Percentiles rank a stretch among this genome's conserved stretches.
These are phyloP conservation scores for Calocybe gangraenosa DNA, from an alignment of 768 basidiomycete genomes.

Conservation along the genomic window DNA sequence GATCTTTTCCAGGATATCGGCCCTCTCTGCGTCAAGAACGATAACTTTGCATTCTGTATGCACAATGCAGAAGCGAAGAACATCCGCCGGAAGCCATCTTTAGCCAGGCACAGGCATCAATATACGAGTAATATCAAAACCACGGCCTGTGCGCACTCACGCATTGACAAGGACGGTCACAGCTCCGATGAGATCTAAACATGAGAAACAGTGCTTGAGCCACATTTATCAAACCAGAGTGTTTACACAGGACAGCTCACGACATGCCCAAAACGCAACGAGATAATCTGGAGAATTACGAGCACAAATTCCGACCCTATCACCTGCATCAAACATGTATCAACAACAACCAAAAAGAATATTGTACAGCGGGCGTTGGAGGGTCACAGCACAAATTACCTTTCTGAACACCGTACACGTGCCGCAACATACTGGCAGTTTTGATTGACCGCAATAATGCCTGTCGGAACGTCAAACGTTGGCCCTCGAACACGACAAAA, in stretches of 20 bases:
- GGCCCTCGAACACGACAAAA: slow-evolving; percentile 47
- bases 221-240: not conserved
- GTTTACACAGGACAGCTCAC: slow-evolving; percentile 20
- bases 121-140: not conserved
- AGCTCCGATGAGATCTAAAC: slow-evolving; percentile 41
- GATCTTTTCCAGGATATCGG: slow-evolving; percentile 29
- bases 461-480: slow-evolving; percentile 39
- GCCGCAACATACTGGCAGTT: slow-evolving; percentile 30
- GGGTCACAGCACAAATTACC: no score
- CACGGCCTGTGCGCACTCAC: slow-evolving; percentile 19
- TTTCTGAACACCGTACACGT: slow-evolving; percentile 46
- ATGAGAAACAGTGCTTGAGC: not conserved
- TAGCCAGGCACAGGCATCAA: not conserved
- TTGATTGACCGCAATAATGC: slow-evolving; percentile 31
- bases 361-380: no score
- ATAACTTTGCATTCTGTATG: slow-evolving; percentile 38
- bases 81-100: slow-evolving; percentile 37
- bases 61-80: slow-evolving; percentile 39
- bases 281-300: slow-evolving; percentile 46
- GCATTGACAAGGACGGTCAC: slow-evolving; percentile 46
- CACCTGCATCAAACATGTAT: slow-evolving; percentile 21
- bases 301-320: slow-evolving; percentile 42
- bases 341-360: not conserved
- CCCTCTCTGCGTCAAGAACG: slow-evolving; percentile 43
- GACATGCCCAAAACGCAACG: slow-evolving; percentile 45